These are phyloP conservation scores for Acacia confusa DNA, from an alignment of 306 rosid genomes.

Conservation along the genomic window DNA sequence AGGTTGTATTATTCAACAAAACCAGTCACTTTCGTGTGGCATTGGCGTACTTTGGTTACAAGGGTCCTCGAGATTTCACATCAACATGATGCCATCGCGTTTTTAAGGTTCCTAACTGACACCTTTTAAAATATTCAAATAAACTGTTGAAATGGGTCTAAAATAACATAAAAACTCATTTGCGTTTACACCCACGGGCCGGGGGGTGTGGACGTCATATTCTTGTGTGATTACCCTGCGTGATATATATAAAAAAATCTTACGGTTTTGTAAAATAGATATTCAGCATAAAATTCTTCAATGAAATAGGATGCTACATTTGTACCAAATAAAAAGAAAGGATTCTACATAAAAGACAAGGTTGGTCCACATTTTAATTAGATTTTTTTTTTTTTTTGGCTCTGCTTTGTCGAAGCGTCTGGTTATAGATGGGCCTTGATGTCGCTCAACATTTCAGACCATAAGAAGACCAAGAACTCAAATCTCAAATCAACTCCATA, in stretches of 20 bases:
- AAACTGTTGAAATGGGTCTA: not conserved
- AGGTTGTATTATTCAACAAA: not conserved
- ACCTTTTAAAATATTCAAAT: not conserved
- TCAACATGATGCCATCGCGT: not conserved
- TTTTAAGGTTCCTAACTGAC: too few species aligned
- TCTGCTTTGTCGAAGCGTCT: not conserved
- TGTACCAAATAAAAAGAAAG: too few species aligned
- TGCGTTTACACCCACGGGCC: not conserved
- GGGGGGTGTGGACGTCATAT: too few species aligned
- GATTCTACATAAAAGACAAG: not conserved
- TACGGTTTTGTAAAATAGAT: not conserved
- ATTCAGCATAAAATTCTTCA: not conserved
- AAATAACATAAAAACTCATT: not conserved
- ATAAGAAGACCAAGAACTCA: not conserved
- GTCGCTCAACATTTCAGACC: not conserved
- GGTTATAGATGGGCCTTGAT: not conserved
- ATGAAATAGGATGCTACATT: not conserved
- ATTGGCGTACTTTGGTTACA: not conserved
- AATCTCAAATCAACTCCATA: not conserved
- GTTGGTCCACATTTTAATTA: too few species aligned
- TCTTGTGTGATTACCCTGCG: too few species aligned
- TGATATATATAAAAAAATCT: not conserved
- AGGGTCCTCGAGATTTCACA: not conserved
- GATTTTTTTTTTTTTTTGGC: too few species aligned
- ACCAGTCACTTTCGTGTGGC: constrained; percentile 20